Conservation (phyloP, 2,329 filamentous ascomycete genomes). For the Fusarium penzigii region DNA sequence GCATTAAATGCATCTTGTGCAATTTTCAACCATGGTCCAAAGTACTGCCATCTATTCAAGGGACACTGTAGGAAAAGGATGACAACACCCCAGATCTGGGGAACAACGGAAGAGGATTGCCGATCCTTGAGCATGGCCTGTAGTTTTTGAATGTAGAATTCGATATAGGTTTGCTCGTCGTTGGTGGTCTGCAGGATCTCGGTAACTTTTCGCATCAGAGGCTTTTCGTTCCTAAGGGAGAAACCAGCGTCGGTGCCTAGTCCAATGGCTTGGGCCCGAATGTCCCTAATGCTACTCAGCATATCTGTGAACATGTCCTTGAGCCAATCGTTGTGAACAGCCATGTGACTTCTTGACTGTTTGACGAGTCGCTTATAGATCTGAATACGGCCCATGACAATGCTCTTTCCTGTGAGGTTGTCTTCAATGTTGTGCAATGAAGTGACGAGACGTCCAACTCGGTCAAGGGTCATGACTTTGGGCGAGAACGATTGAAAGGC, state of each 20-base stretch:
- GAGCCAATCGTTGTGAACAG: constrained; percentile 74
- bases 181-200: constrained; percentile 58
- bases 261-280: constrained; percentile 71
- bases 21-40: constrained; percentile 73
- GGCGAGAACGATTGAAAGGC: constrained; percentile 76
- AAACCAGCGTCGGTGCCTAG: constrained; percentile 73
- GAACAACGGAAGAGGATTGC: constrained; percentile 59
- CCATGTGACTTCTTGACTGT: constrained; percentile 71
- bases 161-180: constrained; percentile 63
- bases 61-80: constrained; percentile 73
- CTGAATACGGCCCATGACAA: constrained; percentile 72
- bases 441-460: constrained; percentile 69
- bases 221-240: constrained; percentile 67
- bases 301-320: constrained; percentile 80
- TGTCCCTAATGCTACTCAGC: constrained; percentile 76
- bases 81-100: constrained; percentile 86
- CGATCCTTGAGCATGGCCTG: constrained; percentile 67
- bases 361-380: constrained; percentile 78
- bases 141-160: constrained; percentile 68
- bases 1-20: constrained; percentile 85
- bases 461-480: constrained; percentile 71
- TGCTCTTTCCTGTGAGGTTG: constrained; percentile 76
- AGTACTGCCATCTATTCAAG: constrained; percentile 70
- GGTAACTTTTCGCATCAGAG: constrained; percentile 65
- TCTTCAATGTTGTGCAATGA: constrained; percentile 73